A percentile compares a stretch with the other conserved stretches of the same genome.
Evolutionary conservation across 371 early-diverging fungal genomes (phyloP).

Genomic region (Mucor velutinosus): DNA sequence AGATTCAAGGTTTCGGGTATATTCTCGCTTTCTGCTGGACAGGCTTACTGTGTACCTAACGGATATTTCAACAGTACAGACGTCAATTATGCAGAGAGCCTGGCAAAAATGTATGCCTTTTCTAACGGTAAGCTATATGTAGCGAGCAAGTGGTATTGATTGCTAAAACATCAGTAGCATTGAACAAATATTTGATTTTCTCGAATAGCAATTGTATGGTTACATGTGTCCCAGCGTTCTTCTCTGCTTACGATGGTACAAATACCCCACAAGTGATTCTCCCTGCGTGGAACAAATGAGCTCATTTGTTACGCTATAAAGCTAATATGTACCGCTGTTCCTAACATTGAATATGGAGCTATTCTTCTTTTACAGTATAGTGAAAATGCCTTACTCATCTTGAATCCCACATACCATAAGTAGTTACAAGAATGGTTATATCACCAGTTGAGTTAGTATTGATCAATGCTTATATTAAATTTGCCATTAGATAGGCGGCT

Average conservation of each 20-base stretch:
- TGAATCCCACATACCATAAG: neutral
- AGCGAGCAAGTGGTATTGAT: slow-evolving; percentile 18
- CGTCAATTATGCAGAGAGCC: slow-evolving; percentile 11
- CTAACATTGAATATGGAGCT: neutral
- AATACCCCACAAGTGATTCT: neutral
- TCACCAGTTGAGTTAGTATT: neutral
- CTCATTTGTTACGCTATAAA: neutral
- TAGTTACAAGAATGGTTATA: neutral
- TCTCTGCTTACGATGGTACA: no score
- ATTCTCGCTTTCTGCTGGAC: slow-evolving; percentile 12
- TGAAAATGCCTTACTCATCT: neutral
- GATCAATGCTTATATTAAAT: neutral
- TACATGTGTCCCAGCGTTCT: no score
- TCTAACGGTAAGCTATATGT: slow-evolving; percentile 6
- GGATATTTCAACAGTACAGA: slow-evolving; percentile 3
- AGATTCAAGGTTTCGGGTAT: slow-evolving; percentile 23
- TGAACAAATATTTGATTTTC: no score
- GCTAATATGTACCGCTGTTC: neutral
- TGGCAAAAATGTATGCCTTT: slow-evolving; percentile 20
- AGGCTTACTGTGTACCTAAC: slow-evolving; percentile 20
- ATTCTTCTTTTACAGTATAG: neutral
- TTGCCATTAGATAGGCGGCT: no score
- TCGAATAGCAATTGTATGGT: no score
- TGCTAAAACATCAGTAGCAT: slow-evolving; percentile 6
- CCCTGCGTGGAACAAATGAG: neutral